Conservation (phyloP, 306 rosid genomes). For the Begonia loranthoides region DNA sequence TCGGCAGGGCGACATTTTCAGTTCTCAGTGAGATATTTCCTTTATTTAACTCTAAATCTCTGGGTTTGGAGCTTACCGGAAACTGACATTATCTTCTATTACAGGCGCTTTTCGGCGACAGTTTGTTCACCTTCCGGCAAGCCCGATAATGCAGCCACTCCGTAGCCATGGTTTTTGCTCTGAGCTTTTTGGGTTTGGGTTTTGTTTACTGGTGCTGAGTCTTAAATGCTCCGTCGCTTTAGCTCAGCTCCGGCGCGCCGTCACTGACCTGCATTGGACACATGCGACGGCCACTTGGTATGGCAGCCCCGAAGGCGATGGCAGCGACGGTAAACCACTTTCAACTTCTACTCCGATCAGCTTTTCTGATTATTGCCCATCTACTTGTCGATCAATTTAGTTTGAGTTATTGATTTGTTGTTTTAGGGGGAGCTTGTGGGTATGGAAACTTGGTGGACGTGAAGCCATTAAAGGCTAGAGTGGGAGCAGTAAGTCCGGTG, state of each 20-base stretch:
- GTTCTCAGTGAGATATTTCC: neutral
- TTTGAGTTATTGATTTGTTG: too few species aligned
- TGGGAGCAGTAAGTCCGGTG: constrained; percentile 69
- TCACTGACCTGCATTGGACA: constrained; percentile 42
- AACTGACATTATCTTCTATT: constrained; percentile 1
- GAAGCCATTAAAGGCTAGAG: constrained; percentile 76
- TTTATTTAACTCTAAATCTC: constrained; percentile 6
- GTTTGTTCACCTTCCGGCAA: too few species aligned
- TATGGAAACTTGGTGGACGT: constrained; percentile 70
- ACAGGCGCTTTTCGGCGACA: too few species aligned
- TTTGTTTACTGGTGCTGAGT: constrained; percentile 4
- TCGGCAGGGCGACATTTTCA: constrained; percentile 19
- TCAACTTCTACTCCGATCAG: neutral
- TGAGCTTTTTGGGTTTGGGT: constrained; percentile 6
- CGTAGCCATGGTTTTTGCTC: constrained; percentile 6
- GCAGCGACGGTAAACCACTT: constrained; percentile 54
- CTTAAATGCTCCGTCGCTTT: neutral
- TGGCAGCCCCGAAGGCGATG: constrained; percentile 91
- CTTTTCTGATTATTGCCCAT: neutral
- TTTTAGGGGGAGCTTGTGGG: constrained; percentile 86
- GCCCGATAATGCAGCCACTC: constrained; percentile 31
- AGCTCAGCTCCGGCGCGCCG: constrained; percentile 20
- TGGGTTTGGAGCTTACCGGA: constrained; percentile 6
- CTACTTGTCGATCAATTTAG: neutral
- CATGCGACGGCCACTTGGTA: constrained; percentile 90